These are phyloP conservation scores for Apiospora malaysiana DNA, from an alignment of 2,329 filamentous ascomycete genomes.

Conservation along the genomic window DNA sequence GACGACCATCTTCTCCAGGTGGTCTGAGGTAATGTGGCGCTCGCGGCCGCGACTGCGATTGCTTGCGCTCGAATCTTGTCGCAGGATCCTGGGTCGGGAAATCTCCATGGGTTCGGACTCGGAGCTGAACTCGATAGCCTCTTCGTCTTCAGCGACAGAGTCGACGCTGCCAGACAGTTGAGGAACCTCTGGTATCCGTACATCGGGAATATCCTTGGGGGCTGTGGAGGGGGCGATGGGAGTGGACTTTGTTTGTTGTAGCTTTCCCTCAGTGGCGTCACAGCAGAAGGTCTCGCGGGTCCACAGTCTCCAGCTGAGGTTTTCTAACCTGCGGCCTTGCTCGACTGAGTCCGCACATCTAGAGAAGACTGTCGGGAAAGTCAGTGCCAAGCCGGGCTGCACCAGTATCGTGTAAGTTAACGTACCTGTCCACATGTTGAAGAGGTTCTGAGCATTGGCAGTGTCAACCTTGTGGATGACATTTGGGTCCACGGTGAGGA, in stretches of 20 bases:
- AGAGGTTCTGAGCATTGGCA: slow-evolving; percentile 87
- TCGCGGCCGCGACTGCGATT: slow-evolving; percentile 76
- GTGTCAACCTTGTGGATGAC: slow-evolving; percentile 96
- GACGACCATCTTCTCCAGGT: slow-evolving; percentile 92
- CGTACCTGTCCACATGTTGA: slow-evolving; percentile 97
- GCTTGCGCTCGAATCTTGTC: slow-evolving; percentile 73
- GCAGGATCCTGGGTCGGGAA: slow-evolving; percentile 69
- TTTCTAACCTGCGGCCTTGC: slow-evolving; percentile 90
- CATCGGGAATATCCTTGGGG: slow-evolving; percentile 56
- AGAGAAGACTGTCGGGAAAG: slow-evolving; percentile 73
- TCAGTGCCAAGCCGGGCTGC: slow-evolving; percentile 38
- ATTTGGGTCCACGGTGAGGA: slow-evolving; percentile 89
- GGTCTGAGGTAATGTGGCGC: slow-evolving; percentile 90
- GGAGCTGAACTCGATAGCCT: slow-evolving; percentile 62
- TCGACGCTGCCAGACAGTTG: slow-evolving; percentile 80
- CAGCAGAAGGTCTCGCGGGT: slow-evolving; percentile 92
- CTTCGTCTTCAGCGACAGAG: slow-evolving; percentile 70
- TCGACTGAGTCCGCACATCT: slow-evolving; percentile 94
- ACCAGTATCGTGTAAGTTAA: slow-evolving; percentile 31
- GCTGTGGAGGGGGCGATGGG: slow-evolving; percentile 44
- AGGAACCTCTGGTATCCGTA: slow-evolving; percentile 62
- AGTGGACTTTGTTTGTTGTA: slow-evolving; percentile 36
- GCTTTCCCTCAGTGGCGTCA: slow-evolving; percentile 64
- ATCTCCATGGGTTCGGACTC: slow-evolving; percentile 64
- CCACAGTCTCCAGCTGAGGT: slow-evolving; percentile 95